Percentiles rank a stretch among this genome's conserved stretches.
Conservation (phyloP, 257 asterid genomes). For the Mentha longifolia region DNA sequence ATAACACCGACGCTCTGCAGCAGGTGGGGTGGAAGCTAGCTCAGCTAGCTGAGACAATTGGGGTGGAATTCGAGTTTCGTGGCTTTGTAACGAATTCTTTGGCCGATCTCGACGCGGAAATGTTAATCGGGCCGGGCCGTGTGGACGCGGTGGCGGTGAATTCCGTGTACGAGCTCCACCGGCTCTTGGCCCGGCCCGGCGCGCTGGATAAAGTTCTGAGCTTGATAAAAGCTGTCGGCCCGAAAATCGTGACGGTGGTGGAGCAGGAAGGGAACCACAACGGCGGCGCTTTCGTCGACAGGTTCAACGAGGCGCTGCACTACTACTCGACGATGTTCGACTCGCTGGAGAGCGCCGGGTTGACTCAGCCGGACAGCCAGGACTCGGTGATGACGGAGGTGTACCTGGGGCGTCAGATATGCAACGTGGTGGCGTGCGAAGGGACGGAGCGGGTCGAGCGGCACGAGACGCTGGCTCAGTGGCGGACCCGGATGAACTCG, state of each 20-base stretch:
- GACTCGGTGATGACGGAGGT: conserved; percentile 78
- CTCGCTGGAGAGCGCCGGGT: conserved; percentile 74
- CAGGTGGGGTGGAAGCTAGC: conserved; percentile 86
- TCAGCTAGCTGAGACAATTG: conserved; percentile 67
- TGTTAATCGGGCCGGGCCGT: conserved; percentile 49
- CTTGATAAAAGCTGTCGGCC: conserved; percentile 54
- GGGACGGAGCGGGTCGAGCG: conserved; percentile 80
- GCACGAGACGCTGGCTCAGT: conserved; percentile 76
- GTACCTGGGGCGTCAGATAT: conserved; percentile 79
- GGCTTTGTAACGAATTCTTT: conserved; percentile 73
- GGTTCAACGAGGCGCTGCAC: conserved; percentile 85
- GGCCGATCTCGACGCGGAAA: conserved; percentile 66
- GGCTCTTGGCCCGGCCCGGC: conserved; percentile 54
- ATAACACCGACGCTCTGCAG: conserved; percentile 64
- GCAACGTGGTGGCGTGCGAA: conserved; percentile 88
- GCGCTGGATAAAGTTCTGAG: conserved; percentile 59
- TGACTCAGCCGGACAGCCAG: conserved; percentile 53
- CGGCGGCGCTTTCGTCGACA: conserved; percentile 58
- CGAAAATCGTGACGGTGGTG: conserved; percentile 71
- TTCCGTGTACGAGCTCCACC: conserved; percentile 79
- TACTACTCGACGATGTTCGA: conserved; percentile 91
- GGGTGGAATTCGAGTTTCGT: conserved; percentile 71
- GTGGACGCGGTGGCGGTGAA: conserved; percentile 80
- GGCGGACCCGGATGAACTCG: conserved; percentile 66
- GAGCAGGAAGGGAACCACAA: conserved; percentile 89